phyloP scores from a whole-genome alignment of 208 protist genomes.

The Blechomonas ayalai region DNA sequence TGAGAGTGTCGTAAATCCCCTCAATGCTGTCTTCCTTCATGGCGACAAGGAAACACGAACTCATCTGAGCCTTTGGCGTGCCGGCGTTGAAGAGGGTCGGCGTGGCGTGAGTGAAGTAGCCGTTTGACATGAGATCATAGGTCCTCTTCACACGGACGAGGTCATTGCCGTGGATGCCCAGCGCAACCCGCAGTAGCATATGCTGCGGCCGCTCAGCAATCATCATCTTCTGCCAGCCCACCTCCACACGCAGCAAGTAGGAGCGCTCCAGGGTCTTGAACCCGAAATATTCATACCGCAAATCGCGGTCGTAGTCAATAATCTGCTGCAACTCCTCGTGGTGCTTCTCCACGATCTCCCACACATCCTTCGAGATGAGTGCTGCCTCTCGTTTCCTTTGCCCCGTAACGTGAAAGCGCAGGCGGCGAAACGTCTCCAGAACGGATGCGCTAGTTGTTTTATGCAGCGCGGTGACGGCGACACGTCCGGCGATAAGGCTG shows the following conservation, averaged over 20 bases:
- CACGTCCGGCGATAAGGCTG: constrained; percentile 94
- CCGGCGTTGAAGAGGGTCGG: constrained; percentile 99
- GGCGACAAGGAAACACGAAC: constrained; percentile 97
- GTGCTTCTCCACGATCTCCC: constrained; percentile 79
- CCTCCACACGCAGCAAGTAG: constrained; percentile 96
- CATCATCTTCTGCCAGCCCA: constrained; percentile 32
- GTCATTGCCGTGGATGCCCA: constrained; percentile 96
- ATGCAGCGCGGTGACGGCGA: constrained; percentile 96
- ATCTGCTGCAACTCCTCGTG: constrained; percentile 81
- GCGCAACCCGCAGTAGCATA: constrained; percentile 97
- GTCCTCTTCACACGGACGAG: constrained; percentile 92
- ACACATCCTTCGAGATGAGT: constrained; percentile 93
- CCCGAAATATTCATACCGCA: constrained; percentile 98
- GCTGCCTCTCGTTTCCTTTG: constrained; percentile 69
- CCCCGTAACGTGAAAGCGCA: constrained; percentile 89
- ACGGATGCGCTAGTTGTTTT: constrained; percentile 92
- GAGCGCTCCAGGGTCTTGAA: constrained; percentile 98
- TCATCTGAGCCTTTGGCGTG: constrained; percentile 95
- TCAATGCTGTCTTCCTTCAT: constrained; percentile 99
- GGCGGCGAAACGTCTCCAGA: constrained; percentile 79
- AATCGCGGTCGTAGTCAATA: constrained; percentile 94
- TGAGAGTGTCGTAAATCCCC: constrained; percentile 99
- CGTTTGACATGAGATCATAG: constrained; percentile 94
- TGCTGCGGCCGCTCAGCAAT: constrained; percentile 98
- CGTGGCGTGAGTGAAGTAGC: constrained; percentile 97